A percentile compares a stretch with the other conserved stretches of the same genome.
phyloP scores from a whole-genome alignment of 2,329 filamentous ascomycete species.

The Epichloe coenophiala region DNA sequence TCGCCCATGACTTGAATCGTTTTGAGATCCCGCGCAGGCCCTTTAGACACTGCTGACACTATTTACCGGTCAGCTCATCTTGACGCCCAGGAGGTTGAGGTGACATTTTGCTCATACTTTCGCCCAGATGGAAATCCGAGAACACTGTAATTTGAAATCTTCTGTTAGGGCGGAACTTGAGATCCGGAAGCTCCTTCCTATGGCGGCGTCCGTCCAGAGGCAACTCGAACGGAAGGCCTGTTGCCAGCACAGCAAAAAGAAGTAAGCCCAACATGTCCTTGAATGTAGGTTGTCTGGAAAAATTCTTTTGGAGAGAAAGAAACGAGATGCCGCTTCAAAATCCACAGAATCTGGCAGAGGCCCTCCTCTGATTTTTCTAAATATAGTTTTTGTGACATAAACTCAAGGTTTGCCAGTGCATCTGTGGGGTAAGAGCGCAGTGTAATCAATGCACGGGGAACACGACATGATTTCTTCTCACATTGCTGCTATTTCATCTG shows the following conservation, averaged over 20 bases:
- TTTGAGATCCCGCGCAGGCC: conserved; percentile 39
- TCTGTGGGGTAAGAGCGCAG: background rate
- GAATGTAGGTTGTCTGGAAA: too few relatives aligned
- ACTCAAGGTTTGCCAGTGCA: background rate
- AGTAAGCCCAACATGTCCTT: background rate
- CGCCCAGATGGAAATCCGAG: conserved; percentile 1
- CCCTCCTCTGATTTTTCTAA: too few relatives aligned
- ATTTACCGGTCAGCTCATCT: background rate
- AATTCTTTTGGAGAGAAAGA: too few relatives aligned
- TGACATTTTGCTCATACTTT: background rate
- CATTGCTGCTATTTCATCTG: too few relatives aligned
- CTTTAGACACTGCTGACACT: conserved; percentile 3
- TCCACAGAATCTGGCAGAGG: too few relatives aligned
- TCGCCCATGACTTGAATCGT: conserved; percentile 41
- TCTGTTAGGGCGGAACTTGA: background rate
- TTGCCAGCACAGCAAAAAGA: background rate
- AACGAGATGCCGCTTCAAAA: too few relatives aligned
- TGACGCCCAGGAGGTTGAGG: too few relatives aligned
- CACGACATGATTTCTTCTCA: too few relatives aligned
- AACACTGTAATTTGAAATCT: conserved; percentile 3
- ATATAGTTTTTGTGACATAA: background rate
- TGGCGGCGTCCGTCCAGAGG: too few relatives aligned
- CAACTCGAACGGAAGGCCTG: background rate
- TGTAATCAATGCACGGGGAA: too few relatives aligned
- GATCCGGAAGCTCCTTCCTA: background rate